Conservation (phyloP, 2,329 filamentous ascomycete genomes). For the Sporothrix dimorphospora region DNA sequence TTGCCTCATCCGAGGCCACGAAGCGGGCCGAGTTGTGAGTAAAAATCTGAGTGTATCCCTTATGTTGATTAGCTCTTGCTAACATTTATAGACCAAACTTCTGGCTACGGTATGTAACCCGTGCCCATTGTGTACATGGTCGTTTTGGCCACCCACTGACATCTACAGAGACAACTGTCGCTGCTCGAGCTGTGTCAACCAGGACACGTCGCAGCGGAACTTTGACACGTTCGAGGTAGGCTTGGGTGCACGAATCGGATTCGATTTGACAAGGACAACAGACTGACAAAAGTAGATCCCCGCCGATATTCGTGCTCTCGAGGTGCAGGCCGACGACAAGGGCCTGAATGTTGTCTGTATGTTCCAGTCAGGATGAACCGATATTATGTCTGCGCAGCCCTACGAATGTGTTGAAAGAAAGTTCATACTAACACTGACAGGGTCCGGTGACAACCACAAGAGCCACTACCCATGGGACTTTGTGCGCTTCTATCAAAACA, state of each 20-base stretch:
- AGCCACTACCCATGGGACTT: constrained; percentile 70
- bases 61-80: too few species aligned
- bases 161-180: constrained; percentile 70
- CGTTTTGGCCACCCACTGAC: too few species aligned
- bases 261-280: neutral
- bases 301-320: constrained; percentile 44
- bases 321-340: constrained; percentile 41
- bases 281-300: constrained; percentile 48
- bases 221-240: constrained; percentile 69
- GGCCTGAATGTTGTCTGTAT: constrained; percentile 56
- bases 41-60: neutral
- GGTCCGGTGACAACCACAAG: constrained; percentile 67
- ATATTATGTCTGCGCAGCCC: too few species aligned
- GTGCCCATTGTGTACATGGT: too few species aligned
- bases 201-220: constrained; percentile 69
- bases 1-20: constrained; percentile 35
- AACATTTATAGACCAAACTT: constrained; percentile 33
- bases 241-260: too few species aligned
- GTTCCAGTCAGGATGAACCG: constrained; percentile 30
- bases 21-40: constrained; percentile 30
- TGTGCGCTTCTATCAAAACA: constrained; percentile 53
- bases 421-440: constrained; percentile 45
- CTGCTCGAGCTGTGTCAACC: constrained; percentile 67
- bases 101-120: constrained; percentile 33
- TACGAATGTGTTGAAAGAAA: too few species aligned